Base-by-base conservation (phyloP, 2,329 filamentous ascomycete species). In the Botrytis aclada region DNA sequence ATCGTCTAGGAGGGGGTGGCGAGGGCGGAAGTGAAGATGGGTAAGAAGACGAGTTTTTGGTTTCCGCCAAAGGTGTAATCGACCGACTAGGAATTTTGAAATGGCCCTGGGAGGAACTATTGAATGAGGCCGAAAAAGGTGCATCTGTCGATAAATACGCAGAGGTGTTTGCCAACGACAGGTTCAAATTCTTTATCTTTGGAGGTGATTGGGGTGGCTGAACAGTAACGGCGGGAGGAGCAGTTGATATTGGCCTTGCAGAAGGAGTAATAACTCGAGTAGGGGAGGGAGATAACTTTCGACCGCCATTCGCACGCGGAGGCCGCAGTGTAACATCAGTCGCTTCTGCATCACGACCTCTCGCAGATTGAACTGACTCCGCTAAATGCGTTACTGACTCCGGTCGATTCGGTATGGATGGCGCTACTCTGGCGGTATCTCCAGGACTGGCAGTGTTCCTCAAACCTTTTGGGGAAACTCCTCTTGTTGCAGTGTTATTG, bases 131-230 rank as follows among this genome's bases (percentile, higher is more conserved):
- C 85, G 78, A 75, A 16, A 75, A 20, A 22, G 78, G 76, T 56
- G 73, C 60, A 39, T 78, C 78, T 45, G 78, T 76, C 4, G 77
- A 77, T 29, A 80, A 74, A 67, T 79, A 78, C 43, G 77, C 41
- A 18, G 78, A 70, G 25, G 76, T 70, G 58, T 74, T 77, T 34
- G 79, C 63, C 37, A 81, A 65, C 20, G 67, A 77, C 43, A 79
- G 56, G 43, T 76, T 79, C 20, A 75, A 61, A 43, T 69, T 73
- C 58, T 75, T 76, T 2, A 77, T 74, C 75, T 89, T 91, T 1
- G 89, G 87, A 0, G 92, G 91, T 18, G 92, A 93, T 69, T 87
- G 87, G 8, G 92, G 92, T 61, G 92, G 91, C 71, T 93, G 87
- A 64, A 94, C 84, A 8, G 86, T 88, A 73, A 95, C 88, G 45